A percentile compares a stretch with the other conserved stretches of the same genome.
These are phyloP conservation scores for Raffaelea arxii DNA, from an alignment of 2,329 filamentous ascomycete species.

Conservation along the genomic window DNA sequence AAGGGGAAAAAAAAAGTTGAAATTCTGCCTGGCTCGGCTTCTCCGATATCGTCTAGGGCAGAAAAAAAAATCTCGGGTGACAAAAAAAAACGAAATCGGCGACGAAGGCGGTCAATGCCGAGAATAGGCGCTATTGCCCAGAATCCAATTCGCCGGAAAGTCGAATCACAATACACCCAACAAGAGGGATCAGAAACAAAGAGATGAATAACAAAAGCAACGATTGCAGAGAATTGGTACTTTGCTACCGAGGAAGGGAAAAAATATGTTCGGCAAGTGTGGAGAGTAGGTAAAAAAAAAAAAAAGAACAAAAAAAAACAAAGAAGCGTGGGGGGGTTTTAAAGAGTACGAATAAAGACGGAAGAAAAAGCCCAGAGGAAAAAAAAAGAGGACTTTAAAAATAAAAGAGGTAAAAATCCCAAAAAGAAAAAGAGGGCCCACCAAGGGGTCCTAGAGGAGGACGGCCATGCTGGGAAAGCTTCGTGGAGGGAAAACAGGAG, in stretches of 20 bases:
- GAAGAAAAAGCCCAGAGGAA: neutral
- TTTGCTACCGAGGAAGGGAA: no score
- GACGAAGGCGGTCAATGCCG: constrained; percentile 13
- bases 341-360: no score
- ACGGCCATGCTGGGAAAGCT: neutral
- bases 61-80: constrained; percentile 7
- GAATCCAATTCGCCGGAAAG: neutral
- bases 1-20: constrained; percentile 2
- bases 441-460: constrained; percentile 1
- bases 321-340: neutral
- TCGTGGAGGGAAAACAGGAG: neutral
- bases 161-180: no score
- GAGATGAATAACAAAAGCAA: no score
- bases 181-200: neutral
- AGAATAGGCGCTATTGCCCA: constrained; percentile 9
- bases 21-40: constrained; percentile 3
- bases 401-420: neutral
- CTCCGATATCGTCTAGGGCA: constrained; percentile 12
- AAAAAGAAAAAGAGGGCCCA: neutral
- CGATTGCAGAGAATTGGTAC: no score
- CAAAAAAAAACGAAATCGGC: constrained; percentile 3
- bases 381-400: neutral
- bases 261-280: neutral
- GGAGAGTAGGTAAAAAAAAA: neutral
- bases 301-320: neutral